phyloP scores from a whole-genome alignment of 2,329 filamentous ascomycete species.

The Myriosclerotinia scirpicola region DNA sequence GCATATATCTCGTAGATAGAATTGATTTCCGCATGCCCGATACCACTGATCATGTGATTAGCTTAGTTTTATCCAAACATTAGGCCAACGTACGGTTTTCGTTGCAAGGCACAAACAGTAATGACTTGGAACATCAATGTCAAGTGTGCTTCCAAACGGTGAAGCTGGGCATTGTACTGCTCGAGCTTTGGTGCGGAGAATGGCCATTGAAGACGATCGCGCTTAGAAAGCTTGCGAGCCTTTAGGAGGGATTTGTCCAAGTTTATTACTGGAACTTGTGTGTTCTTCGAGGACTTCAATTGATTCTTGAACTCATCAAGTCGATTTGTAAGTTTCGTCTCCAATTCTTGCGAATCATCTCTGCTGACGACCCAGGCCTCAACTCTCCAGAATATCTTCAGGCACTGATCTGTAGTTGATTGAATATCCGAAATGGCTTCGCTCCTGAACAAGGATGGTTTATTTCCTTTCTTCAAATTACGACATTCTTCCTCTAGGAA shows the following conservation, averaged over 20 bases:
- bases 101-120: too few relatives aligned
- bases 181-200: not conserved
- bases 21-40: too few relatives aligned
- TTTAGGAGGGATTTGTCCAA: too few relatives aligned
- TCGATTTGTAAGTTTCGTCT: not conserved
- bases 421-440: constrained; percentile 2
- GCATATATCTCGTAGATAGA: too few relatives aligned
- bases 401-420: not conserved
- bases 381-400: constrained; percentile 15
- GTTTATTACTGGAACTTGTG: not conserved
- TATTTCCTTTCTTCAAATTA: not conserved
- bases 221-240: too few relatives aligned
- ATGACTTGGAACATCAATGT: not conserved
- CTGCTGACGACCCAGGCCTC: constrained; percentile 8
- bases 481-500: constrained; percentile 13
- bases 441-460: not conserved
- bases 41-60: too few relatives aligned
- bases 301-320: not conserved
- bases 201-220: too few relatives aligned
- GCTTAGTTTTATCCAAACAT: too few relatives aligned
- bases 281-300: not conserved
- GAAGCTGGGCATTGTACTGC: not conserved
- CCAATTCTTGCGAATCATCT: constrained; percentile 1
- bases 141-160: not conserved
- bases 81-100: too few relatives aligned